A percentile compares a stretch with the other conserved stretches of the same genome.
phyloP scores from a whole-genome alignment of 345 rosid genomes.

The Firmiana major region DNA sequence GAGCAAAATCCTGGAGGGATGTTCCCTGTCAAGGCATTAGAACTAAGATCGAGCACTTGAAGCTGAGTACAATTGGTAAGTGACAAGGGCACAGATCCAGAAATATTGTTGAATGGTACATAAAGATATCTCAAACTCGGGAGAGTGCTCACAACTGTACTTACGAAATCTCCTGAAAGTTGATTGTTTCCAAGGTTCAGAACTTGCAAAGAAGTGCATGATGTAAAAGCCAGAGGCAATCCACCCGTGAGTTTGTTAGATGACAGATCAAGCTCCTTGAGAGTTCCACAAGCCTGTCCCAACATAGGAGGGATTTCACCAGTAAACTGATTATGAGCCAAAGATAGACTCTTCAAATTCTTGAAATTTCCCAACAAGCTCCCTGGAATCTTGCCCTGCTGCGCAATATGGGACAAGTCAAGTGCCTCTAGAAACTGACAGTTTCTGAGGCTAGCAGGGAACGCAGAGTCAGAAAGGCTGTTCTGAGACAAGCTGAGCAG shows the following conservation, averaged over 20 bases:
- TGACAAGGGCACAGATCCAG: conserved; percentile 64
- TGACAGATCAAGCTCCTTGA: conserved; percentile 70
- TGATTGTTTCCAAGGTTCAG: conserved; percentile 68
- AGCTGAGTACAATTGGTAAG: conserved; percentile 57
- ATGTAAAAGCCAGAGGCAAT: conserved; percentile 44
- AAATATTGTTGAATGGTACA: conserved; percentile 72
- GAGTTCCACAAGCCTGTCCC: conserved; percentile 49
- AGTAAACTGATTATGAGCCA: conserved; percentile 52
- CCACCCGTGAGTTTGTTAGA: conserved; percentile 57
- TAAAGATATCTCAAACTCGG: conserved; percentile 45
- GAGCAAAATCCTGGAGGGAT: conserved; percentile 69
- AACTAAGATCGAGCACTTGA: conserved; percentile 76
- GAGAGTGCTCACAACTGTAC: conserved; percentile 57
- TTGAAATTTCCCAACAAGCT: conserved; percentile 44
- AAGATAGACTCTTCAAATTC: conserved; percentile 51
- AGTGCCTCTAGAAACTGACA: conserved; percentile 56
- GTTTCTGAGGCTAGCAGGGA: conserved; percentile 43
- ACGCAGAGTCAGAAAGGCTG: conserved; percentile 49
- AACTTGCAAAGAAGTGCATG: conserved; percentile 53
- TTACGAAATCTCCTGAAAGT: conserved; percentile 72
- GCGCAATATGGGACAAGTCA: conserved; percentile 59
- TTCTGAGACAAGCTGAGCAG: conserved; percentile 53
- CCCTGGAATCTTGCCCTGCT: conserved; percentile 59
- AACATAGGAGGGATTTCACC: conserved; percentile 75
- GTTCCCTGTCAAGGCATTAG: conserved; percentile 60